Conservation (phyloP, 345 rosid species). For the Kandelia obovata region DNA sequence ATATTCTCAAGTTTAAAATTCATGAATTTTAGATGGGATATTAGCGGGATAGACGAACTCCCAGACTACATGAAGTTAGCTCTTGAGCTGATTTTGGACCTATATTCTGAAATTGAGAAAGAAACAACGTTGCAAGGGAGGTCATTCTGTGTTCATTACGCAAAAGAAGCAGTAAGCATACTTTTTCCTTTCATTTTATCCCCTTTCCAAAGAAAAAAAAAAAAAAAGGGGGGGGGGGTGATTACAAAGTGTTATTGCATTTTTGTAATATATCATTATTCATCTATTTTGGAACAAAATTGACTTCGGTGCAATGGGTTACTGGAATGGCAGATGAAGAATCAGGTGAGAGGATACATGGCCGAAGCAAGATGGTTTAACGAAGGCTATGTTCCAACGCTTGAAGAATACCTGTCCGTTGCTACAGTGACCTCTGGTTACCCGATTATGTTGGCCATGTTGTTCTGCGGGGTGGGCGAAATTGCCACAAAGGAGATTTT, state of each 20-base stretch:
- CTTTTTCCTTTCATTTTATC: neutral
- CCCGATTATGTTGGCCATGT: neutral
- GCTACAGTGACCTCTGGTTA: neutral
- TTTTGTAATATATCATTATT: neutral
- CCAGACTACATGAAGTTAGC: slow-evolving; percentile 12
- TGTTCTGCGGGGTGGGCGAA: slow-evolving; percentile 1
- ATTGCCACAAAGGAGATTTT: slow-evolving; percentile 4
- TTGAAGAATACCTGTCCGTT: slow-evolving; percentile 8
- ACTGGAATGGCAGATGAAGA: slow-evolving; percentile 12
- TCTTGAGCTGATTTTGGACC: neutral
- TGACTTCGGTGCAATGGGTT: too few relatives aligned
- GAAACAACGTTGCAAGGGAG: neutral
- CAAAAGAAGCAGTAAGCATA: slow-evolving; percentile 9
- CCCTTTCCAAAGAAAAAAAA: too few relatives aligned
- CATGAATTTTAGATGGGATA: slow-evolving; percentile 8
- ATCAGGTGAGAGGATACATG: neutral
- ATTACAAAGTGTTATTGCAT: neutral
- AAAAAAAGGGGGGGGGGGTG: too few relatives aligned
- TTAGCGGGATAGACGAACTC: neutral
- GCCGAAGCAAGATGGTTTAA: slow-evolving; percentile 11
- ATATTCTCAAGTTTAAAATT: too few relatives aligned
- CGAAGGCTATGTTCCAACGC: slow-evolving; percentile 6
- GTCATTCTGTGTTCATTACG: neutral
- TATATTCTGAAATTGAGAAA: slow-evolving; percentile 3
- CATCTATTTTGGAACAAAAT: too few relatives aligned